Base-by-base conservation (phyloP, 306 rosid species). In the Biancaea sappan region DNA sequence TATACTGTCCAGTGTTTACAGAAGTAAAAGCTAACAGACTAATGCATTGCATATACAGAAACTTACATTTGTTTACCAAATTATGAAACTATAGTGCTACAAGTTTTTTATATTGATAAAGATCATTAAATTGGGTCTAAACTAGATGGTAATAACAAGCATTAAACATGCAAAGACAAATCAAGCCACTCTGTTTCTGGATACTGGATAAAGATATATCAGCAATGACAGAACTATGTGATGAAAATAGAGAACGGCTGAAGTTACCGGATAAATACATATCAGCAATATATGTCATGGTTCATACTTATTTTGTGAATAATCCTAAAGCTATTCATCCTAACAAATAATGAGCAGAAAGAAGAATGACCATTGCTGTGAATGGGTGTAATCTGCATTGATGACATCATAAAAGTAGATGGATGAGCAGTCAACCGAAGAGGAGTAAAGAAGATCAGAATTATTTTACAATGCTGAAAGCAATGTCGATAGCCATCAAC, bases 1-100 rank as follows among this genome's bases (percentile, higher is more conserved):
- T 44, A 32, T 16, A 50, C 28, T 65, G 53, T 44, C 32, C 21
- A 74, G 64, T 12, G 16, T 60, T 69, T 38, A 52, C 53, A 74
- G 71, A 67, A 50, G 60, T 47, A 41, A 2, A 59, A 59, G 8
- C 53, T 1, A 44, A 48, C 66, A 79, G 22, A 44, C 14, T 14
- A n/a, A 32, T 10, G 40, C 21, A 21, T 59, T 21, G 10, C 34
- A 44, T 34, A 62, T 43, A 51, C n/a, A 53, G 37, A 75, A 75
- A 69, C 40, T 69, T 70, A 74, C 63, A 51, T 53, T 51, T n/a
- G 22, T 75, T 16, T 50, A n/a, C 26, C 29, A 56, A 60, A 26
- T 44, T 51, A 64, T 68, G 34, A 51, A 66, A 25, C 34, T 69
- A 62, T 71, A 19, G 46, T 24, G 25, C 54, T 18, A 65, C 21